Percentiles rank a stretch among this genome's conserved stretches.
Conservation (phyloP, 1,139 yeast species). For the Meyerozyma athensensis region DNA sequence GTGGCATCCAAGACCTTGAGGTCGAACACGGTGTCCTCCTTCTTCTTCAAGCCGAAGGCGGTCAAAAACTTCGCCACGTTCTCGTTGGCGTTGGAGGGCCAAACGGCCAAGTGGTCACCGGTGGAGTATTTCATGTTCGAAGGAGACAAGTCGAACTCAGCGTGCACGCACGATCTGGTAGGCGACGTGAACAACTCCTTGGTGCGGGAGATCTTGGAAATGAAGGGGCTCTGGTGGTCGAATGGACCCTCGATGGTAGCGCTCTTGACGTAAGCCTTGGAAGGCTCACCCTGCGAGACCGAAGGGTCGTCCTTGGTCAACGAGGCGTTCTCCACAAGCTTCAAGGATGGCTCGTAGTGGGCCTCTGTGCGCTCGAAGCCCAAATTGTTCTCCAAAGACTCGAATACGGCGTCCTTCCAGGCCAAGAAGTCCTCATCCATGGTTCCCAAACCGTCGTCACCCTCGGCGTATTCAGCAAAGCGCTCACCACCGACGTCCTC, state of each 20-base stretch:
- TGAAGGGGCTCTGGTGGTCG: slow-evolving; percentile 76
- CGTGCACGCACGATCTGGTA: slow-evolving; percentile 80
- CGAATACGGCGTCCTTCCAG: slow-evolving; percentile 83
- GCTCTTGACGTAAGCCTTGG: slow-evolving; percentile 51
- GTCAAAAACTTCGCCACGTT: slow-evolving; percentile 60
- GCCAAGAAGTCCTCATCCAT: slow-evolving; percentile 92
- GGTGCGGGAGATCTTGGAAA: slow-evolving; percentile 61
- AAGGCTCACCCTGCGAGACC: slow-evolving; percentile 85
- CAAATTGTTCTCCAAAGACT: slow-evolving; percentile 59
- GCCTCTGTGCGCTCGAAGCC: slow-evolving; percentile 73
- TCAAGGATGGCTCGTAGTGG: slow-evolving; percentile 68
- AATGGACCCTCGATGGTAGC: slow-evolving; percentile 65
- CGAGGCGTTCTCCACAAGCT: slow-evolving; percentile 33
- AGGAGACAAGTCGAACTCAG: slow-evolving; percentile 76
- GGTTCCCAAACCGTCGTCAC: slow-evolving; percentile 93
- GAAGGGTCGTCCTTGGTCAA: slow-evolving; percentile 26
- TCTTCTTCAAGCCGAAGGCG: slow-evolving; percentile 57
- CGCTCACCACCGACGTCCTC: slow-evolving; percentile 66
- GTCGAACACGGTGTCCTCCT: slow-evolving; percentile 53
- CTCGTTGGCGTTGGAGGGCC: slow-evolving; percentile 87
- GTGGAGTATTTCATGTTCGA: slow-evolving; percentile 82
- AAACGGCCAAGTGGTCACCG: slow-evolving; percentile 92
- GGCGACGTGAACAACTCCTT: slow-evolving; percentile 66
- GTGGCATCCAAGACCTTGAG: slow-evolving; percentile 75
- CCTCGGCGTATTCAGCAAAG: slow-evolving; percentile 76